phyloP scores from a whole-genome alignment of 345 rosid genomes.

The Chamaenerion angustifolium region DNA sequence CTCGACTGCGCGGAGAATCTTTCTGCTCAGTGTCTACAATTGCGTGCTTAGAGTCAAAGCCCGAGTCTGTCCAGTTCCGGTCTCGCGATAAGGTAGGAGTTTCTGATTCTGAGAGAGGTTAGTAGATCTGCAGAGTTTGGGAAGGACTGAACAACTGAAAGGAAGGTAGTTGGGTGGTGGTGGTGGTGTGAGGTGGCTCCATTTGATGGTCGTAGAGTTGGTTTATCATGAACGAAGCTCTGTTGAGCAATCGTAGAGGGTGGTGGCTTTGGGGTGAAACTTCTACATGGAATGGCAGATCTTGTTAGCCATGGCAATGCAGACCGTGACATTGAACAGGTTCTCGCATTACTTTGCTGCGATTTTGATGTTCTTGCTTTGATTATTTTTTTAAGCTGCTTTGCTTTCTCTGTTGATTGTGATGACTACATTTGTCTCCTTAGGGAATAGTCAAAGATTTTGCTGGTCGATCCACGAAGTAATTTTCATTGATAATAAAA shows the following conservation, averaged over 20 bases:
- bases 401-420: too few relatives aligned
- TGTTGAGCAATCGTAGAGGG: constrained; percentile 68
- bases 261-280: constrained; percentile 48
- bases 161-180: background rate
- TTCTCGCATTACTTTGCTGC: constrained; percentile 6
- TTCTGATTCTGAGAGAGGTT: background rate
- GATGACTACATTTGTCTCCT: too few relatives aligned
- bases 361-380: background rate
- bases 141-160: background rate
- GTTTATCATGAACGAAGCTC: constrained; percentile 81
- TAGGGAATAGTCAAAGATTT: too few relatives aligned
- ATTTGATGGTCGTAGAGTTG: constrained; percentile 20
- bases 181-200: constrained; percentile 7
- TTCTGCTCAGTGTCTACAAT: too few relatives aligned
- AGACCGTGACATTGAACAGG: constrained; percentile 82
- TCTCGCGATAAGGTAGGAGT: background rate
- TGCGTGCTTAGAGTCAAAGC: too few relatives aligned
- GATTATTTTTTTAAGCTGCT: too few relatives aligned
- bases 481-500: too few relatives aligned
- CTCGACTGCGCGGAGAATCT: too few relatives aligned
- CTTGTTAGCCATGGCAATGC: constrained; percentile 82
- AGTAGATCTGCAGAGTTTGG: background rate
- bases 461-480: too few relatives aligned
- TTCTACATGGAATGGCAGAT: constrained; percentile 99
- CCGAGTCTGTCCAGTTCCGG: background rate